Conservation (phyloP, 2,329 filamentous ascomycete genomes). For the Penicillium sp. region DNA sequence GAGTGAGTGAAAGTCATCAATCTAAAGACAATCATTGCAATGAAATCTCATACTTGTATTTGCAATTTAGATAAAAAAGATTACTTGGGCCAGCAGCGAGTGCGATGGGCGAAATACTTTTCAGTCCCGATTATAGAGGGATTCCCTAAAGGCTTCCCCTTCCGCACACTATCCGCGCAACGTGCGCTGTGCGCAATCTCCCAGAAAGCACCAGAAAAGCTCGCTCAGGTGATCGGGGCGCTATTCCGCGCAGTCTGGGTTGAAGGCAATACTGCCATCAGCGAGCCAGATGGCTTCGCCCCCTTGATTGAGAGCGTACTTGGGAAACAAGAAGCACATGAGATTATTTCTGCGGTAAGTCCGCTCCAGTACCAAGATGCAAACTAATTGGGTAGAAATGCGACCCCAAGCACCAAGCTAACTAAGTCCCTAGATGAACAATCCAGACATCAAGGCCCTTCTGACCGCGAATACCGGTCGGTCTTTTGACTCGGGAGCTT, state of each 20-base stretch:
- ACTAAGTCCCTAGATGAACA: conserved; percentile 13
- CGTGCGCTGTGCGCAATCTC: conserved; percentile 52
- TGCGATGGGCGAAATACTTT: conserved; percentile 54
- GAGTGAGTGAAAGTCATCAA: conserved; percentile 1
- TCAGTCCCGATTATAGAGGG: conserved; percentile 50
- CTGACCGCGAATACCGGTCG: conserved; percentile 51
- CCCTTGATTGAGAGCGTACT: conserved; percentile 47
- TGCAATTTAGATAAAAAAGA: conserved; percentile 54
- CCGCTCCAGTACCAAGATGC: too few species aligned
- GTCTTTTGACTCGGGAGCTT: conserved; percentile 57
- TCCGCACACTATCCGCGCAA: conserved; percentile 51
- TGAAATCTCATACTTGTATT: conserved; percentile 31
- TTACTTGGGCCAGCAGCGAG: conserved; percentile 55
- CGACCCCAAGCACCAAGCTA: not conserved
- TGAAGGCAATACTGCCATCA: conserved; percentile 44
- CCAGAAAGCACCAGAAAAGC: conserved; percentile 39
- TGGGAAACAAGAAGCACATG: conserved; percentile 44
- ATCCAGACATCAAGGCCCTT: conserved; percentile 46
- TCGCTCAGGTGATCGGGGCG: conserved; percentile 44
- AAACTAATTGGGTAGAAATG: not conserved
- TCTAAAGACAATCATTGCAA: not conserved
- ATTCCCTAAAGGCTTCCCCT: conserved; percentile 53
- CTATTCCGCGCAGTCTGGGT: conserved; percentile 55
- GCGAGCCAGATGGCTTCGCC: conserved; percentile 44
- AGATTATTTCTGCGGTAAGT: conserved; percentile 43